Base-by-base conservation (phyloP, 495 filamentous ascomycete genomes). In the Penicillium canescens region DNA sequence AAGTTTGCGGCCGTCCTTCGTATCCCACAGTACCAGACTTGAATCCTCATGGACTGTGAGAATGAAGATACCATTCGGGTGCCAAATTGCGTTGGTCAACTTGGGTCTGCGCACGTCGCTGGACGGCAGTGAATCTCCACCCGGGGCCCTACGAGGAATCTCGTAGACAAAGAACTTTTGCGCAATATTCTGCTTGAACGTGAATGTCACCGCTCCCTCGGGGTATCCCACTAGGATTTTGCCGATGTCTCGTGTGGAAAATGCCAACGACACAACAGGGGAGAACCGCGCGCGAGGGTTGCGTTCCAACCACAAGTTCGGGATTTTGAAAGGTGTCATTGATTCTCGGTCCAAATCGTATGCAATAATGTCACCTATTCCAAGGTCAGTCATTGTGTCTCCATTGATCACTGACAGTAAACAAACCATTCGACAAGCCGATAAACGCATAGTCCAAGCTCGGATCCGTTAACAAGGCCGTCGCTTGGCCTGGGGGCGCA, bases 221-320 rank as follows among this genome's bases (percentile, higher is more conserved):
- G 80, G 79, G 63, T 98, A 98, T 9, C 87, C 92, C 46, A 98
- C 88, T 54, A 98, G 61, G 18, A 98, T 74, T 61, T 86, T 89
- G n/a, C 94, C 94, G 60, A 97, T 90, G 68, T 98, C 92, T 55
- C 91, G 81, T 3, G 95, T 92, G 57, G 96, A 94, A 48, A 97
- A 78, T 48, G 88, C 81, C 58, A 98, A 70, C 3, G 87, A 84
- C n/a, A 96, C 78, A 38, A 92, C 75, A 4, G 86, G 82, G 12
- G 72, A 76, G 8, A 81, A 60, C 35, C 79, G 74, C 18, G 82
- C 71, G 38, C 80, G 78, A 12, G 82, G 70, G 69, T 87, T 80
- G 39, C 79, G 75, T 45, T 89, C 81, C 47, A 71, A 71, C 93
- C 92, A 97, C 16, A 96, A 78, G 64, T 96, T 95, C 12, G 90